Conservation (phyloP, 805 yeast species). For the Candida sanyiensis region DNA sequence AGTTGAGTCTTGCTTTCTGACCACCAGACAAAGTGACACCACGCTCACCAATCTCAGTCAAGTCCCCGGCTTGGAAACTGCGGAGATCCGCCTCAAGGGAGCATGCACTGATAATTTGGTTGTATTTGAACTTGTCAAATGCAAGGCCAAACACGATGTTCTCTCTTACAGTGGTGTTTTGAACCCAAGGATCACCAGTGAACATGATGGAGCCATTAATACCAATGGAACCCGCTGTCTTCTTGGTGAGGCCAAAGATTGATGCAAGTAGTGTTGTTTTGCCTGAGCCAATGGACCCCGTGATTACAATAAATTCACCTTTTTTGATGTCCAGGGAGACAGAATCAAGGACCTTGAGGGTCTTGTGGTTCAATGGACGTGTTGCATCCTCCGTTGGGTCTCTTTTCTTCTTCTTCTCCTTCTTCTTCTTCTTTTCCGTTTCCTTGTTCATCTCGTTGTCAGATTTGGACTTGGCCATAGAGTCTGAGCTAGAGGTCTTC, state of each 20-base stretch:
- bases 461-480: neutral
- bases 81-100: slow-evolving; percentile 57
- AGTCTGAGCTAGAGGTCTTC: neutral
- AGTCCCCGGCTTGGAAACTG: slow-evolving; percentile 64
- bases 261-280: slow-evolving; percentile 68
- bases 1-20: slow-evolving; percentile 56
- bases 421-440: neutral
- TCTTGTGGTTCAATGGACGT: slow-evolving; percentile 9
- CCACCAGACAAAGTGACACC: slow-evolving; percentile 81
- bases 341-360: slow-evolving; percentile 28
- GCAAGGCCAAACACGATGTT: slow-evolving; percentile 64
- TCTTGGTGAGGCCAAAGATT: slow-evolving; percentile 65
- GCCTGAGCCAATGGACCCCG: slow-evolving; percentile 82
- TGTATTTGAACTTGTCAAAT: slow-evolving; percentile 45
- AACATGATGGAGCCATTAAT: slow-evolving; percentile 46
- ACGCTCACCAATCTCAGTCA: slow-evolving; percentile 76
- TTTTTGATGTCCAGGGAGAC: slow-evolving; percentile 47
- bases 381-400: slow-evolving; percentile 3
- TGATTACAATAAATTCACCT: slow-evolving; percentile 68
- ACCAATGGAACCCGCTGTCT: slow-evolving; percentile 37
- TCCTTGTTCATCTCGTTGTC: neutral
- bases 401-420: slow-evolving; percentile 3
- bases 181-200: slow-evolving; percentile 75
- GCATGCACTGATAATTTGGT: slow-evolving; percentile 54
- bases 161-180: slow-evolving; percentile 68